phyloP scores from a whole-genome alignment of 1,284 basidiomycete species.

The Pseudozyma tsukubaensis region DNA sequence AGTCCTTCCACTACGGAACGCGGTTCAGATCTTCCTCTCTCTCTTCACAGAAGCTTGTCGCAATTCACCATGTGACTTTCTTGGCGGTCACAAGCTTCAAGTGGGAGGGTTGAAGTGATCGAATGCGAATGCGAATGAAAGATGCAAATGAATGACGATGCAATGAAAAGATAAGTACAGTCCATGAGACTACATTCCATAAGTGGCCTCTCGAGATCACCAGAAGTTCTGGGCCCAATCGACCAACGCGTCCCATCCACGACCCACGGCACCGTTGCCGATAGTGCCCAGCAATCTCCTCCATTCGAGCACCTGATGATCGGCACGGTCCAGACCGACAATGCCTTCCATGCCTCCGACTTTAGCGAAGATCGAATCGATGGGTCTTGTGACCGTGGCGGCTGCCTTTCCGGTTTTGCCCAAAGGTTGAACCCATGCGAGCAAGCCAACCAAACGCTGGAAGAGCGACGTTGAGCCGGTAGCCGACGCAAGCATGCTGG shows the following conservation, averaged over 20 bases:
- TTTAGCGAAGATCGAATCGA: conserved; percentile 47
- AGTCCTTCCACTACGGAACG: no score
- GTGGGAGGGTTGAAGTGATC: no score
- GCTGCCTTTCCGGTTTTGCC: conserved; percentile 23
- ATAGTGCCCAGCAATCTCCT: conserved; percentile 51
- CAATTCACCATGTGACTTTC: no score
- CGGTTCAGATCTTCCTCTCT: no score
- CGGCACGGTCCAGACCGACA: conserved; percentile 52
- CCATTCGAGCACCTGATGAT: conserved; percentile 57
- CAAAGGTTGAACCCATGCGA: conserved; percentile 17
- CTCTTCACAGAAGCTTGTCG: no score
- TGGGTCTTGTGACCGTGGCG: conserved; percentile 25
- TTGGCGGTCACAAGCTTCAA: no score
- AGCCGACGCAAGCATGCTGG: conserved; percentile 12
- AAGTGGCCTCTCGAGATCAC: conserved; percentile 10
- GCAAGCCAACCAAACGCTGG: conserved; percentile 20
- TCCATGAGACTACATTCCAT: not conserved
- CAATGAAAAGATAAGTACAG: not conserved
- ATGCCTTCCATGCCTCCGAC: conserved; percentile 57
- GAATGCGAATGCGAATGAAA: not conserved
- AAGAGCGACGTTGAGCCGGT: conserved; percentile 9
- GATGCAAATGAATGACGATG: not conserved
- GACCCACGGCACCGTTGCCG: conserved; percentile 56
- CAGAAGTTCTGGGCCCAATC: conserved; percentile 58
- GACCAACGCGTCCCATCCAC: conserved; percentile 54